Evolutionary conservation across 192 early-diverging fungal species (phyloP), one percentile per base, ranked within the genome.

Genomic region (Coemansia sp.): DNA sequence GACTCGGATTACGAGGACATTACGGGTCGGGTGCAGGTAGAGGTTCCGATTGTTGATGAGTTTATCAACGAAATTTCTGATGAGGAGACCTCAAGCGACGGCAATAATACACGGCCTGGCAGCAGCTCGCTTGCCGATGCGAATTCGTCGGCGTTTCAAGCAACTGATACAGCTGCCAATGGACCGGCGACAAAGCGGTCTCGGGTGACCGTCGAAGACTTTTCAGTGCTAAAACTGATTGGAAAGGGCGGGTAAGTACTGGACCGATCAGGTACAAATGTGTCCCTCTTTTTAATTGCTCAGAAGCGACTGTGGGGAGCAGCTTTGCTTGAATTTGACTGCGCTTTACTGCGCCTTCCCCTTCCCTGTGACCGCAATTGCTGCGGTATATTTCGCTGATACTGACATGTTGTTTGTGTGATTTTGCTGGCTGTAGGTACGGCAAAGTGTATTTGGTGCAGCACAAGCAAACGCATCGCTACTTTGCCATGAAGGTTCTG

Each of bases 401-500:
- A 21, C 15, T 27, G 58, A 52, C 17, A 15, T 17, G 17, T 43
- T 56, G 54, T 22, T 45, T 15, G 14, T 43, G 10, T 60, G 41
- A 23, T 53, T 14, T 45, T 57, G 10, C 43, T 9, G 38, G 22
- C 5, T 57, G 55, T 73, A 73, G 68, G 22, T 97, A 92, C 70
- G 94, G 92, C 29, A 92, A 91, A 63, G 91, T 94, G 5, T 92
- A 90, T 57, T 75, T 95, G 48, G 91, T 94, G 3, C 87, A 86
- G 56, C 87, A 93, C 73, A 89, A 86, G 65, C 66, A 65, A 51
- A 76, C 79, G 15, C 60, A 39, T 15, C 53, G 61, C 41, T 67
- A 88, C 47, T 95, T 89, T 71, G 95, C 95, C 22, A 95, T 95
- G 95, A 97, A 97, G 79, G 92, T 94, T 3, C 83, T 97, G 43